Conservation (phyloP, 495 filamentous ascomycete genomes). For the Penicillium psychrofluorescens region DNA sequence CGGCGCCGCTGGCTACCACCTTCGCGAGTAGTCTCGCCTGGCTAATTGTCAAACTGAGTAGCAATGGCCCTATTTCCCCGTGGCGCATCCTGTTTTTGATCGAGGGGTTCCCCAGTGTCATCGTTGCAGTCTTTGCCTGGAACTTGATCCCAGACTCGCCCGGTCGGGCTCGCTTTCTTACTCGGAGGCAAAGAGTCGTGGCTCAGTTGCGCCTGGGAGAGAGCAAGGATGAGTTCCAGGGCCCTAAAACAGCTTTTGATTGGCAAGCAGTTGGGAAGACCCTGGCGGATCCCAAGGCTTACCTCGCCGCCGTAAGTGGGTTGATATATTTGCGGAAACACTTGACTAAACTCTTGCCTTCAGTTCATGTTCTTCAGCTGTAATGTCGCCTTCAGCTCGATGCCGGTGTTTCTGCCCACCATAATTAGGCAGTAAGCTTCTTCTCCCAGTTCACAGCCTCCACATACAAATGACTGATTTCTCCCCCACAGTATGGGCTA, state of each 20-base stretch:
- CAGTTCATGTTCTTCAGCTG: constrained; percentile 52
- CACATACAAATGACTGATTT: not conserved
- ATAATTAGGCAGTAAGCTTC: constrained; percentile 46
- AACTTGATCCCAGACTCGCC: constrained; percentile 47
- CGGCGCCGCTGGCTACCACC: constrained; percentile 55
- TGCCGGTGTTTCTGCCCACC: constrained; percentile 53
- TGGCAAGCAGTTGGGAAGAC: constrained; percentile 46
- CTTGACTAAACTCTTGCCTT: not conserved
- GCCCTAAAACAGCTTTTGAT: constrained; percentile 22
- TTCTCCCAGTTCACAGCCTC: not conserved
- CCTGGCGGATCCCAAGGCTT: constrained; percentile 57
- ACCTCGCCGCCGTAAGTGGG: constrained; percentile 55
- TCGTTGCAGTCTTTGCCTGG: constrained; percentile 49
- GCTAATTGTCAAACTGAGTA: constrained; percentile 45
- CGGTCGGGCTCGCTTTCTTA: constrained; percentile 43
- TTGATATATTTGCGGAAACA: not conserved
- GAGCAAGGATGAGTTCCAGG: constrained; percentile 15
- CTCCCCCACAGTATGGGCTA: constrained; percentile 37
- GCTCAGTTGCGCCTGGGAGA: constrained; percentile 43
- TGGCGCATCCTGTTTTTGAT: constrained; percentile 56
- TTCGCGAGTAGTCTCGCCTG: constrained; percentile 64
- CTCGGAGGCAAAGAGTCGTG: constrained; percentile 34
- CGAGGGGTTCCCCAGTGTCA: constrained; percentile 55
- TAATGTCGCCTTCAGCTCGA: constrained; percentile 53
- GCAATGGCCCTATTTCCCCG: constrained; percentile 42